Percentiles rank a stretch among this genome's conserved stretches.
Conservation (phyloP, 768 basidiomycete genomes). For the Pulveroboletus sp. region DNA sequence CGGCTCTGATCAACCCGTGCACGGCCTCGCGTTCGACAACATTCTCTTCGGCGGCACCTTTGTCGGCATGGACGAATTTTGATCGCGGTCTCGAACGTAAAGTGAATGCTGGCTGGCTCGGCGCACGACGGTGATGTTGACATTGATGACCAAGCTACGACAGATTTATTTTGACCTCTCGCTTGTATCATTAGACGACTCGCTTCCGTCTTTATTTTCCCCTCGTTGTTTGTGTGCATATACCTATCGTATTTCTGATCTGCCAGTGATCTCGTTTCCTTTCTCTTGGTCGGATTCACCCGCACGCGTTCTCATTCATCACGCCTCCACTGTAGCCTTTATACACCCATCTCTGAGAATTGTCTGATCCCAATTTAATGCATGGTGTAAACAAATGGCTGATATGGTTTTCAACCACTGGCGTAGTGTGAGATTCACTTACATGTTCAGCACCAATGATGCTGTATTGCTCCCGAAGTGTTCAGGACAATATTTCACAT, state of each 20-base stretch:
- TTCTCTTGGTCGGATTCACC: neutral
- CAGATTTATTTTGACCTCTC: too few species aligned
- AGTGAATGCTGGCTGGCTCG: neutral
- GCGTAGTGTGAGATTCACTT: too few species aligned
- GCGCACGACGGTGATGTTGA: too few species aligned
- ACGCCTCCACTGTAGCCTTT: neutral
- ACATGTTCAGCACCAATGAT: too few species aligned
- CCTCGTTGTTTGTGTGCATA: too few species aligned
- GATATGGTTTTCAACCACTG: too few species aligned
- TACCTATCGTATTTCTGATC: neutral
- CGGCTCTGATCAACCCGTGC: conserved; percentile 2
- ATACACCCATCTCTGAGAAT: neutral
- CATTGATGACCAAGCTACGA: too few species aligned
- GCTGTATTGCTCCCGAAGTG: too few species aligned
- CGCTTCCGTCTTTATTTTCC: too few species aligned
- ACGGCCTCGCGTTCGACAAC: conserved; percentile 15
- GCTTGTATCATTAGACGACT: too few species aligned
- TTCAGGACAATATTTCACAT: too few species aligned
- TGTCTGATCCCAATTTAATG: neutral
- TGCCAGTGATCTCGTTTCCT: neutral
- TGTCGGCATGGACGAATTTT: conserved; percentile 11
- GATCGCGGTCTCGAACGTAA: neutral
- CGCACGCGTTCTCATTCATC: neutral
- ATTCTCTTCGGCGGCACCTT: conserved; percentile 14
- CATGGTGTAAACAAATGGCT: too few species aligned